Conservation (phyloP, 2,329 filamentous ascomycete genomes). For the Ophiostoma pallidulum region DNA sequence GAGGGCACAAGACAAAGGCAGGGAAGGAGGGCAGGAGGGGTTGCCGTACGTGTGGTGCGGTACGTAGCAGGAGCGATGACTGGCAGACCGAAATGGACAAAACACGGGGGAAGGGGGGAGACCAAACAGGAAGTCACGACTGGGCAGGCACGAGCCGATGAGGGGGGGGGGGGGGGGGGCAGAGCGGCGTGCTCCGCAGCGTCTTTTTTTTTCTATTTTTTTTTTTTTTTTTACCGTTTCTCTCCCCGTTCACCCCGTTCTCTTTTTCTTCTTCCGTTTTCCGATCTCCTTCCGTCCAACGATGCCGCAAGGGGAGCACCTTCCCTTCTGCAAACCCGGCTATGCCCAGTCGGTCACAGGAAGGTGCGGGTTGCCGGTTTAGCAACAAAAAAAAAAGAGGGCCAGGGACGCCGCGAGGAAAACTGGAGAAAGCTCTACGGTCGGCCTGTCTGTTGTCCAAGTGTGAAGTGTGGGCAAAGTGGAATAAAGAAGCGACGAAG, state of each 20-base stretch:
- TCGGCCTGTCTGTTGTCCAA: no score
- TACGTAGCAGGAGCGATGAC: not conserved
- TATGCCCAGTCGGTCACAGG: not conserved
- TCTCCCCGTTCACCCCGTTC: no score
- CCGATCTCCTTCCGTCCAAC: no score
- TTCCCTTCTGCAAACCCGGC: not conserved
- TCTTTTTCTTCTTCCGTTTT: no score
- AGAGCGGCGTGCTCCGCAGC: no score
- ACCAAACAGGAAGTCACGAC: not conserved
- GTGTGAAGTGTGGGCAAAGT: slow-evolving; percentile 6
- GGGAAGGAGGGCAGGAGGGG: slow-evolving; percentile 4
- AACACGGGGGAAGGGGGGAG: not conserved
- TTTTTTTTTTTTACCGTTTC: no score
- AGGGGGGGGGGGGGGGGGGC: not conserved
- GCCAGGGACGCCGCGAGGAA: not conserved
- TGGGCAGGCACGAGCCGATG: not conserved
- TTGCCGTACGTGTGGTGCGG: not conserved
- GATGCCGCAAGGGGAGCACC: not conserved
- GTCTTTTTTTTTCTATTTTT: no score
- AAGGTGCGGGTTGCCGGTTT: slow-evolving; percentile 2
- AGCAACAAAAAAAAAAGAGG: no score
- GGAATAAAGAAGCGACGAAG: not conserved
- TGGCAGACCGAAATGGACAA: not conserved
- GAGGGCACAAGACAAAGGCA: not conserved
- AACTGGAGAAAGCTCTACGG: slow-evolving; percentile 5